Evolutionary conservation across 371 early-diverging fungal genomes (phyloP).

Genomic region (Mortierella sp.): DNA sequence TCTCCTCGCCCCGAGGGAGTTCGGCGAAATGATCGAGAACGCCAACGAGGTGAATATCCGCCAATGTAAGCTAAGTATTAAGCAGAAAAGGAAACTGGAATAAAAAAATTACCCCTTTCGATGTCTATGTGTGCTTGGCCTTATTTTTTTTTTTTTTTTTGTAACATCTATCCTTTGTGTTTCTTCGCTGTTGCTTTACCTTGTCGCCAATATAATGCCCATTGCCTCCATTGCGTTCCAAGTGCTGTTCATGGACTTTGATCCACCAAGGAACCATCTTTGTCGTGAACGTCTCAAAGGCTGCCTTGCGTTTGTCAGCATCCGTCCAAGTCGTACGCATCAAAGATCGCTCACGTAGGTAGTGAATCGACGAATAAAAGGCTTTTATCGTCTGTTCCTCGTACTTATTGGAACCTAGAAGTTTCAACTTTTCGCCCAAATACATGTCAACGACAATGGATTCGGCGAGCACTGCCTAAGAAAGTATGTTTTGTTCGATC

Average conservation of each 20-base stretch:
- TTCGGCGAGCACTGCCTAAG: slow-evolving; percentile 10
- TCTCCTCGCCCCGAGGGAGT: slow-evolving; percentile 16
- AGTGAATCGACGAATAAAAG: slow-evolving; percentile 22
- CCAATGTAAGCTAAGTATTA: slow-evolving; percentile 16
- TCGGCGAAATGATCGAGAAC: slow-evolving; percentile 25
- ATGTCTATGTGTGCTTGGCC: too few species aligned
- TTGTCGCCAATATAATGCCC: slow-evolving; percentile 31
- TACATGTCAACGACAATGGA: slow-evolving; percentile 18
- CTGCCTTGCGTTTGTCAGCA: slow-evolving; percentile 20
- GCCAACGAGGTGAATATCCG: slow-evolving; percentile 23
- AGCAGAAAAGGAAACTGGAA: too few species aligned
- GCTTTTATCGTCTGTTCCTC: slow-evolving; percentile 22
- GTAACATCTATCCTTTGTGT: too few species aligned
- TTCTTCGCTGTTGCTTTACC: not conserved
- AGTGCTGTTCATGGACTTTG: slow-evolving; percentile 16
- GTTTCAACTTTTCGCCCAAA: slow-evolving; percentile 15
- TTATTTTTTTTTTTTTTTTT: not conserved
- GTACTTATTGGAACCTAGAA: slow-evolving; percentile 17
- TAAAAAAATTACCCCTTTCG: too few species aligned
- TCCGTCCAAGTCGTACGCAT: slow-evolving; percentile 16
- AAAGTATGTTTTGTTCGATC: not conserved
- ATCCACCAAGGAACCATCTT: slow-evolving; percentile 20
- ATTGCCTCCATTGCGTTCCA: slow-evolving; percentile 21
- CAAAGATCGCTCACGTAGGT: slow-evolving; percentile 19
- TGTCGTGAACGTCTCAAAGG: slow-evolving; percentile 8